A percentile compares a stretch with the other conserved stretches of the same genome.
phyloP scores from a whole-genome alignment of 306 rosid genomes.

The Cicer chorassanicum region DNA sequence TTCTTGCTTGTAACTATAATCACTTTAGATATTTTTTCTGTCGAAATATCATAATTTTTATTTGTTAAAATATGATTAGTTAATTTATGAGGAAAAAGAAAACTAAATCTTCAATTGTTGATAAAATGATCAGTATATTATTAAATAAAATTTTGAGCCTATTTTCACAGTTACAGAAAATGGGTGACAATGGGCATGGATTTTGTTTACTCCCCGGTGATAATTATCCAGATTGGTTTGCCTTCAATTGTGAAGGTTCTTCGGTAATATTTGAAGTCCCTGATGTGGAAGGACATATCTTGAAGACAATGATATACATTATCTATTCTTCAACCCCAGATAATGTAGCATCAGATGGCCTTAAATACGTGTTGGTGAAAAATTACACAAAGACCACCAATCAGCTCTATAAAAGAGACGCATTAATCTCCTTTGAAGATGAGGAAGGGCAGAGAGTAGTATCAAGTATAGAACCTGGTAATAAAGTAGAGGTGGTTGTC shows the following conservation, averaged over 20 bases:
- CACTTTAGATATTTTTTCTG: no score
- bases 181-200: background rate
- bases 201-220: constrained; percentile 15
- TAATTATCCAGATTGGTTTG: constrained; percentile 11
- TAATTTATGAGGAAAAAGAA: no score
- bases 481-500: constrained; percentile 18
- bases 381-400: background rate
- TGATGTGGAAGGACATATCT: background rate
- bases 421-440: constrained; percentile 14
- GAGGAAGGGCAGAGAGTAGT: constrained; percentile 18
- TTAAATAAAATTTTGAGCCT: background rate
- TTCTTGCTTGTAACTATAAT: no score
- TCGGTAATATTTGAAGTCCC: background rate
- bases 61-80: background rate
- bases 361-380: background rate
- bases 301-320: background rate
- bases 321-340: background rate
- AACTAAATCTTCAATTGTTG: background rate
- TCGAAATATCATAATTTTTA: no score
- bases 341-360: background rate
- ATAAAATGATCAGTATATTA: no score
- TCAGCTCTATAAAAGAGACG: background rate
- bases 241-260: background rate
- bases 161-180: background rate
- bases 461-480: constrained; percentile 8